Evolutionary conservation across 805 yeast species (phyloP), one percentile per base, ranked within the genome.

Genomic region (Zygoascus flipseniorum): DNA sequence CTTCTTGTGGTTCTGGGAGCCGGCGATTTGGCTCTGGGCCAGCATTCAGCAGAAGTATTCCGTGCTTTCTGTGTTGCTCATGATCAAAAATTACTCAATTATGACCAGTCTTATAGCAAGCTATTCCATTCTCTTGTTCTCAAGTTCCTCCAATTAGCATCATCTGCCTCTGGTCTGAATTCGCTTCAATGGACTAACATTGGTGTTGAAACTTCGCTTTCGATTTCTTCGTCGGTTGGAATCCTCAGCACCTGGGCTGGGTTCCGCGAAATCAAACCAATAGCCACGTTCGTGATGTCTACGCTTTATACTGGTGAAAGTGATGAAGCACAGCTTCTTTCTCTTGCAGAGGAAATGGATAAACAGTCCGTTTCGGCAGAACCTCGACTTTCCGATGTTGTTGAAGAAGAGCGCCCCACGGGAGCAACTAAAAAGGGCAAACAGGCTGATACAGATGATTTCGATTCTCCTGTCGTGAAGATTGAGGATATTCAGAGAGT

Each of bases 81-180:
- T 52, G 86, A 83, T 57, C 80, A 78, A 14, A 81, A 80, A 9
- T 70, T 86, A 53, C 80, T 84, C 60, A 73, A 79, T 31, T 89
- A 89, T 43, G 88, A 86, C 67, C 71, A 76, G 46, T 73, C 66
- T 26, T 85, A 83, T 62, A 77, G 80, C 9, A 69, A 70, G 31
- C 58, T 68, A 45, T 84, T 82, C 65, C 68, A 69, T 19, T 53
- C 65, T 16, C 60, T 76, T 9, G 52, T 58, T 9, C 31, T 31
- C n/a, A 50, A 58, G 26, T 58, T 45, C 31, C 70, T 72, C 52
- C 47, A 28, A 9, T 16, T 26, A n/a, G 47, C 47, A n/a, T 46
- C 26, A n/a, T 70, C 70, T 20, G 60, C 63, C 3, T 64, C 73
- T 26, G 68, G 74, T 58, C 63, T 62, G 6, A 65, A 65, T 5